Base-by-base conservation (phyloP, 768 basidiomycete genomes). In the Neoboletus magnificus region DNA sequence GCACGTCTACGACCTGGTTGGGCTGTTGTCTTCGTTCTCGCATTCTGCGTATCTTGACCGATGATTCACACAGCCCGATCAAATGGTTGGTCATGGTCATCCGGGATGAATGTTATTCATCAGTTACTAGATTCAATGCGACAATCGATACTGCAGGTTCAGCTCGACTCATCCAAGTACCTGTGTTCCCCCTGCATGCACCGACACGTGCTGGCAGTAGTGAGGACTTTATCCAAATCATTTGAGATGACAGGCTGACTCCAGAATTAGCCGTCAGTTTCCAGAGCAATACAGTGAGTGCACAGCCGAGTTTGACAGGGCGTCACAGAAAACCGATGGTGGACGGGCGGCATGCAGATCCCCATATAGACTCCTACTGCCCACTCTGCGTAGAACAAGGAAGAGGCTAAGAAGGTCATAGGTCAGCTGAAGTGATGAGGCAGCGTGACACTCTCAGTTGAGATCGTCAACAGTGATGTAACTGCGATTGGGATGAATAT, bases 201-300 rank as follows among this genome's bases (percentile, higher is more conserved):
- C 66, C 30, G 74, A 66, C 25, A 83, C 83, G 25, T 89, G 88
- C 66, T 89, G 88, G 88, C 86, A 88, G 71, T 87, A 87, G 88
- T 90, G 69, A 74, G 87, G 70, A 56, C 48, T 50, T 48, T 54
- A 53, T 33, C 9, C 61, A 37, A 48, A 20, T 36, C 30, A 47
- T 0, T 39, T n/a, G 37, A 48, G 37, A 63, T 23, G 59, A 56
- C 40, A 44, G 55, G 42, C 73, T 74, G 48, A 64, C 59, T 39
- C 55, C 56, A 60, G 45, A 51, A 54, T 36, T 59, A 89, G 87
- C 69, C 85, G 82, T 54, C 82, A 83, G 67, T 89, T 84, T 70
- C 88, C 88, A 36, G 75, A 87, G 66, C 80, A 82, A 60, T 85
- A 86, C 65, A 76, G 87, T 89, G 58, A 68, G 86, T 74, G 39